Conservation (phyloP, 352 stramenopile species). For the Phytopythium oedochilum region DNA sequence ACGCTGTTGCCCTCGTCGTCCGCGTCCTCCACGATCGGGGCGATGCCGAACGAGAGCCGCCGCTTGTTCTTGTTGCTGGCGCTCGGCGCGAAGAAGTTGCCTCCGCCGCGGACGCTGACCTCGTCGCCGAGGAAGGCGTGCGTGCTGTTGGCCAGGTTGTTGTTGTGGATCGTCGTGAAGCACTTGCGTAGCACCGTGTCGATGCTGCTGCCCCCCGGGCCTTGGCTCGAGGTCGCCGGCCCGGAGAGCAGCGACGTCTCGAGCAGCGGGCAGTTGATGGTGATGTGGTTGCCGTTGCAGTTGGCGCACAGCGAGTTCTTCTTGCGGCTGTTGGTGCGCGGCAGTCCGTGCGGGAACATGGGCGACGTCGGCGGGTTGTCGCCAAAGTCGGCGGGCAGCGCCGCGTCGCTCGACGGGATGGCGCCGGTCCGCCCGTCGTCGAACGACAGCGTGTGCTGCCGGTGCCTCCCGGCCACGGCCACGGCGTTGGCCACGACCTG, state of each 20-base stretch:
- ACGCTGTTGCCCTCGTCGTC: too few species aligned
- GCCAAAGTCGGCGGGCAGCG: slow-evolving; percentile 6
- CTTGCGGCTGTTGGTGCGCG: slow-evolving; percentile 53
- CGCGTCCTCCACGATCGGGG: slow-evolving; percentile 60
- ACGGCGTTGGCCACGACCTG: slow-evolving; percentile 39
- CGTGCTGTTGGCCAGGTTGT: slow-evolving; percentile 80
- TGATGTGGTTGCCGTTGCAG: slow-evolving; percentile 81
- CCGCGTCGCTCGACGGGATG: slow-evolving; percentile 12
- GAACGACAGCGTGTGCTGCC: slow-evolving; percentile 37
- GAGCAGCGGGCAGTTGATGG: slow-evolving; percentile 67
- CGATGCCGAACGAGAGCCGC: slow-evolving; percentile 63
- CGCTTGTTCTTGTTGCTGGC: slow-evolving; percentile 10
- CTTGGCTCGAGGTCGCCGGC: not conserved
- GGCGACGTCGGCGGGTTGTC: slow-evolving; percentile 12
- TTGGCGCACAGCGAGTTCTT: slow-evolving; percentile 69
- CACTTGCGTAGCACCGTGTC: slow-evolving; percentile 82
- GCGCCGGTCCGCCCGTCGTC: slow-evolving; percentile 16
- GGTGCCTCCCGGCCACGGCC: slow-evolving; percentile 29
- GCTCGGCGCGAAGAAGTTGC: slow-evolving; percentile 23
- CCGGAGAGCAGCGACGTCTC: slow-evolving; percentile 38
- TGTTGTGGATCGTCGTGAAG: slow-evolving; percentile 85
- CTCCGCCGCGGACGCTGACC: slow-evolving; percentile 73
- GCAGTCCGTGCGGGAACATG: slow-evolving; percentile 31
- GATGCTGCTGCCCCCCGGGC: slow-evolving; percentile 17
- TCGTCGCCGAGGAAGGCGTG: slow-evolving; percentile 82